phyloP scores from a whole-genome alignment of 345 rosid genomes.

The Trapa bicornis region DNA sequence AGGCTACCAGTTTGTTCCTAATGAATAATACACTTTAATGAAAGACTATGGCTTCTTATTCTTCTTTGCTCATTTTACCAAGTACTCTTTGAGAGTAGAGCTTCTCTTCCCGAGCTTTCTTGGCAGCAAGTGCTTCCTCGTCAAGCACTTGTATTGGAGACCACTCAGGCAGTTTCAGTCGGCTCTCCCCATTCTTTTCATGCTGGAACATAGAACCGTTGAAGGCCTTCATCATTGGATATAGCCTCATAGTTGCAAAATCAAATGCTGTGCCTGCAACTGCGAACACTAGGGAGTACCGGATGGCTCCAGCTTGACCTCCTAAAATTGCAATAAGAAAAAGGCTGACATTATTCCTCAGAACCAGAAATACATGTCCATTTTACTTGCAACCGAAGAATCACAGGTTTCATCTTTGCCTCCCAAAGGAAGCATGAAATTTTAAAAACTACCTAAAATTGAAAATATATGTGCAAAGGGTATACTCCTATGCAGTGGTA shows the following conservation, averaged over 20 bases:
- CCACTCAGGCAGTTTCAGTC: slow-evolving; percentile 68
- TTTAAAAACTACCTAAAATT: no score
- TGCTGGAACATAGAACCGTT: slow-evolving; percentile 16
- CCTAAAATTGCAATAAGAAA: slow-evolving; percentile 27
- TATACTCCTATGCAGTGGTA: neutral
- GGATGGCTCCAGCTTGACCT: slow-evolving; percentile 62
- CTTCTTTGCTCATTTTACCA: slow-evolving; percentile 50
- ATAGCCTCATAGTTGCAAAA: slow-evolving; percentile 38
- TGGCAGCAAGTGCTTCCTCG: slow-evolving; percentile 64
- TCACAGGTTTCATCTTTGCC: neutral
- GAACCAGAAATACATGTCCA: neutral
- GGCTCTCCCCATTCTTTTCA: slow-evolving; percentile 13
- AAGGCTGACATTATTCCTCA: neutral
- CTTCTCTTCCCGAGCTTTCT: slow-evolving; percentile 53
- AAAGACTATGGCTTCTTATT: slow-evolving; percentile 6
- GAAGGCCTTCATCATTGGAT: slow-evolving; percentile 24
- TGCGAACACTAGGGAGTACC: slow-evolving; percentile 61
- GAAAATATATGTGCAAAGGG: no score
- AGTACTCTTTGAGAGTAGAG: slow-evolving; percentile 28
- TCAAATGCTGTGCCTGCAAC: slow-evolving; percentile 47
- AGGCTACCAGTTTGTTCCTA: no score
- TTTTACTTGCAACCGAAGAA: neutral
- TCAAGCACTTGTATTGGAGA: slow-evolving; percentile 73
- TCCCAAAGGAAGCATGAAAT: neutral
- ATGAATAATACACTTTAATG: no score